These are phyloP conservation scores for Magnusiomyces tetraspermus DNA, from an alignment of 1,139 yeast genomes.

Conservation along the genomic window DNA sequence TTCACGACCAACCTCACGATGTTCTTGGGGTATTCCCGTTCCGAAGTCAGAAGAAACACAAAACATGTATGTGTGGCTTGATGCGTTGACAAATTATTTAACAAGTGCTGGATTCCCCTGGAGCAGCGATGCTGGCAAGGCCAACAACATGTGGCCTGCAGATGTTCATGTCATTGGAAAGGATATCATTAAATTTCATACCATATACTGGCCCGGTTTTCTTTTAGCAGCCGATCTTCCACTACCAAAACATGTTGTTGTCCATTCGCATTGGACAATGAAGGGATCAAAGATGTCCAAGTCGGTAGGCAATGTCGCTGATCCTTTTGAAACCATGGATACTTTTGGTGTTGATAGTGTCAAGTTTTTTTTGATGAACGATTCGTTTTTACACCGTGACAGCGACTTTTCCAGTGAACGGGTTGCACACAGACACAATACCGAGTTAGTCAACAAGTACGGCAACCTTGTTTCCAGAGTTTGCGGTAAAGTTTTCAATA, in stretches of 20 bases:
- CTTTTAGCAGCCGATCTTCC: constrained; percentile 70
- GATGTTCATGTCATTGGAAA: constrained; percentile 78
- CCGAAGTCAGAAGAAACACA: constrained; percentile 65
- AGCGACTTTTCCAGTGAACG: constrained; percentile 64
- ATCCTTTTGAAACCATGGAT: constrained; percentile 57
- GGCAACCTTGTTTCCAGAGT: constrained; percentile 70
- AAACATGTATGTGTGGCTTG: constrained; percentile 92
- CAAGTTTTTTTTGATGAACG: constrained; percentile 66
- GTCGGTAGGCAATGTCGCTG: constrained; percentile 90
- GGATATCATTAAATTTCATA: constrained; percentile 78
- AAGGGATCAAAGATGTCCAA: constrained; percentile 91
- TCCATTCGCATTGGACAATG: constrained; percentile 92
- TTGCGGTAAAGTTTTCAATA: constrained; percentile 60
- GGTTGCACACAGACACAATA: constrained; percentile 50
- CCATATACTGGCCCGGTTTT: constrained; percentile 91
- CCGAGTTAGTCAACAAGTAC: constrained; percentile 63
- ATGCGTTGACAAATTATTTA: constrained; percentile 78
- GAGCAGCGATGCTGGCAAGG: constrained; percentile 16
- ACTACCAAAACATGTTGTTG: constrained; percentile 65
- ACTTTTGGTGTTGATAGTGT: constrained; percentile 58
- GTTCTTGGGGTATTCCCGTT: constrained; percentile 85
- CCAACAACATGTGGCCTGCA: constrained; percentile 41
- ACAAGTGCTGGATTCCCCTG: constrained; percentile 64
- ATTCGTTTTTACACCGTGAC: constrained; percentile 67
- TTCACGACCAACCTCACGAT: constrained; percentile 69